A percentile compares a stretch with the other conserved stretches of the same genome.
Conservation (phyloP, 331 rosid species). For the Pyracantha coccinea region DNA sequence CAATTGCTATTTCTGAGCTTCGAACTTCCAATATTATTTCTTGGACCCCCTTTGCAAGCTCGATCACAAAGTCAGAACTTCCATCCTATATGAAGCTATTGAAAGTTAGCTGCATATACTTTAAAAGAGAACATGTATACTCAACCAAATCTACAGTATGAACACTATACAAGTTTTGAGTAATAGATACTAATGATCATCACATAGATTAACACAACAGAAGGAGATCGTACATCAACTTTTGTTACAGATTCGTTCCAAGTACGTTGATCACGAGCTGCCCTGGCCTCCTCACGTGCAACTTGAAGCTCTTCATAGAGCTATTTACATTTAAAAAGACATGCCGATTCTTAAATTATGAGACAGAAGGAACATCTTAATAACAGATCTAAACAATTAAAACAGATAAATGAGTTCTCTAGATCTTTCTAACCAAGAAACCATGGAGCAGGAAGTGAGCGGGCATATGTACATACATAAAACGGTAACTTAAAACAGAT, state of each 20-base stretch:
- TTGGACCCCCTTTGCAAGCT: conserved; percentile 45
- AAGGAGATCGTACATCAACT: conserved; percentile 20
- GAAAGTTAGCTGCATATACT: conserved; percentile 16
- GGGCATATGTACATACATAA: not conserved
- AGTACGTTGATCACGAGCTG: conserved; percentile 46
- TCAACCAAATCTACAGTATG: not conserved
- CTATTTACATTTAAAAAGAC: conserved; percentile 25
- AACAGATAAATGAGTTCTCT: not conserved
- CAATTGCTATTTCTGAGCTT: conserved; percentile 43
- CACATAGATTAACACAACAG: not conserved
- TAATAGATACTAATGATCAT: not conserved
- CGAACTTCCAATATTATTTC: conserved; percentile 55
- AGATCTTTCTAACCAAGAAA: not conserved
- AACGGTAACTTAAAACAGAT: not conserved
- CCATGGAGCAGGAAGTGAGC: not conserved
- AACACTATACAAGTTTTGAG: not conserved
- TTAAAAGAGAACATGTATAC: not conserved
- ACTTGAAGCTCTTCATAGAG: conserved; percentile 54
- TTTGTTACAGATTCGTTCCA: conserved; percentile 31
- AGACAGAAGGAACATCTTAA: conserved; percentile 4
- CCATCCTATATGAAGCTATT: conserved; percentile 44
- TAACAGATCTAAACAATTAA: not conserved
- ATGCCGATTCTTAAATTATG: conserved; percentile 6
- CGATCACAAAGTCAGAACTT: conserved; percentile 31
- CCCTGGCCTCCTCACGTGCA: conserved; percentile 61